Conservation (phyloP, 179 eudicot genomes). For the Silene vulgaris region DNA sequence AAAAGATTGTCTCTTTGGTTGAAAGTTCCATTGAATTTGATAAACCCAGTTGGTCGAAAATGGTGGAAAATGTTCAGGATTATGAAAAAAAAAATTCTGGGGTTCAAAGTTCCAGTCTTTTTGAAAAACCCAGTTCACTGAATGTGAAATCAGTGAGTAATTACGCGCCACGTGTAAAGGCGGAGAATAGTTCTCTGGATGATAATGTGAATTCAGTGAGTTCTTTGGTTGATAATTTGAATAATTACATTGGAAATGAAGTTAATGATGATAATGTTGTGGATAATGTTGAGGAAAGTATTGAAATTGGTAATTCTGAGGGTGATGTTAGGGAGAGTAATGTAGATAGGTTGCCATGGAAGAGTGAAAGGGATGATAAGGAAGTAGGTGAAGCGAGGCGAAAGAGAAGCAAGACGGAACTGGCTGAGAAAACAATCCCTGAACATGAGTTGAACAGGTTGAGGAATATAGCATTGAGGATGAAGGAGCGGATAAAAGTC, state of each 20-base stretch:
- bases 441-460: slow-evolving; percentile 73
- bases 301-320: slow-evolving; percentile 17
- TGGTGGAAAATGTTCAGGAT: not conserved
- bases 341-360: slow-evolving; percentile 56
- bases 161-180: too few relatives aligned
- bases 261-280: slow-evolving; percentile 15
- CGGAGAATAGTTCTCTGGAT: not conserved
- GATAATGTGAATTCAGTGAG: slow-evolving; percentile 8
- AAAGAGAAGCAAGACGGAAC: slow-evolving; percentile 40
- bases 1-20: slow-evolving; percentile 1
- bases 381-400: slow-evolving; percentile 19
- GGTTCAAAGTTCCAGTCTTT: slow-evolving; percentile 17
- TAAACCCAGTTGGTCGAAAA: not conserved
- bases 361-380: slow-evolving; percentile 21
- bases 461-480: slow-evolving; percentile 78
- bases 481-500: slow-evolving; percentile 79
- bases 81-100: slow-evolving; percentile 5
- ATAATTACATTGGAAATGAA: not conserved
- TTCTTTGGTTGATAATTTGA: slow-evolving; percentile 10
- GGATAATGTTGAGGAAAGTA: slow-evolving; percentile 17
- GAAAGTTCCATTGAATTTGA: slow-evolving; percentile 10
- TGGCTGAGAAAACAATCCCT: slow-evolving; percentile 68
- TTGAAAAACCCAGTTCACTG: slow-evolving; percentile 13
- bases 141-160: slow-evolving; percentile 5
- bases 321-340: slow-evolving; percentile 18